Evolutionary conservation across 1,139 yeast species (phyloP).

Genomic region (Nadsonia starkeyi-henricii): DNA sequence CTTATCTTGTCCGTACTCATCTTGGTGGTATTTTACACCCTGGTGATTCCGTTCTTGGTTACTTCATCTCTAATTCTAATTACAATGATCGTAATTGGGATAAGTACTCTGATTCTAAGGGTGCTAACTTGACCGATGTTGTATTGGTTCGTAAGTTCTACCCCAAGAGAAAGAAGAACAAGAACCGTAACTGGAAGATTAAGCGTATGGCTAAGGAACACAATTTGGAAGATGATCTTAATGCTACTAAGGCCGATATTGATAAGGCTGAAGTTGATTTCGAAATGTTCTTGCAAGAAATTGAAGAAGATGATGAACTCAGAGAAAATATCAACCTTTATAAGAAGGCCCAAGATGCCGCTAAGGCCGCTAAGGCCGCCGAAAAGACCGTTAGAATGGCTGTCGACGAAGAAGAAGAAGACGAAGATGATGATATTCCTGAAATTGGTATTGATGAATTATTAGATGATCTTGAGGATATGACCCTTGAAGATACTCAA

Average conservation of each 20-base stretch:
- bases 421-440: constrained; percentile 29
- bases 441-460: constrained; percentile 26
- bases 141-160: constrained; percentile 84
- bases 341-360: constrained; percentile 33
- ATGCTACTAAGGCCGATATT: constrained; percentile 35
- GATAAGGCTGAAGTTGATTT: constrained; percentile 63
- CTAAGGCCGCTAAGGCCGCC: constrained; percentile 27
- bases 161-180: constrained; percentile 53
- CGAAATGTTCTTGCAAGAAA: constrained; percentile 84
- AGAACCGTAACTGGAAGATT: constrained; percentile 81
- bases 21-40: constrained; percentile 91
- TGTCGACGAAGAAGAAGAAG: constrained; percentile 24
- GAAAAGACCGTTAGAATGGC: constrained; percentile 14
- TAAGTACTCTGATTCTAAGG: constrained; percentile 37
- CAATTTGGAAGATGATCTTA: constrained; percentile 49
- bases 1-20: constrained; percentile 77
- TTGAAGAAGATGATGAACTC: constrained; percentile 88
- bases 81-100: constrained; percentile 86
- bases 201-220: constrained; percentile 98
- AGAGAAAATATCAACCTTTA: constrained; percentile 66
- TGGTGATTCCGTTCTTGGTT: constrained; percentile 91
- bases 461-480: constrained; percentile 70
- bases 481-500: constrained; percentile 50
- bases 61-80: constrained; percentile 69
- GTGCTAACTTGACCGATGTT: constrained; percentile 48